Base-by-base conservation (phyloP, 2,329 filamentous ascomycete species). In the Epichloe amarillans region DNA sequence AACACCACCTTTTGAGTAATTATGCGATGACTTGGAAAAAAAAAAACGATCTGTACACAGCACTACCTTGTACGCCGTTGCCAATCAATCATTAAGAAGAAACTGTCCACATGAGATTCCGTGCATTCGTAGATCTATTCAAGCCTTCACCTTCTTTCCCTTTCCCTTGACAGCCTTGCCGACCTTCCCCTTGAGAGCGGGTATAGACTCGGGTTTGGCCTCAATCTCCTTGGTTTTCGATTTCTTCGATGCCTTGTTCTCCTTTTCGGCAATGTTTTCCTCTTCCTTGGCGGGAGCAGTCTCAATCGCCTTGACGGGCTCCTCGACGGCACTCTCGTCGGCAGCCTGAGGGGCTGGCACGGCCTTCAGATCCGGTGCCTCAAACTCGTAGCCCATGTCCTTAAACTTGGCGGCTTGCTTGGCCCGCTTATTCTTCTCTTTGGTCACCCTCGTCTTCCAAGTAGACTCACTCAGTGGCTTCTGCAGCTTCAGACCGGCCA, bases 361-460 rank as follows among this genome's bases (percentile, higher is more conserved):
- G 8, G 63, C 64, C 73, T 87, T 94, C 57, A 95, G 69, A 57
- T 75, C 70, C 0, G 88, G 88, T 21, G 80, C 77, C 48, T 87
- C 79, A 61, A 88, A 90, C 54, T 93, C 83, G 67, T 98, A 97
- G 10, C 86, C 91, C 53, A 94, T 68, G 41, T 76, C 81, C 74
- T 87, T 83, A 57, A 96, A 71, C 70, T 86, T 86, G 63, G 84
- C 79, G 2, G 79, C 81, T 68, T 88, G 86, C 57, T 74, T 74
- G 38, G 72, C 69, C 50, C 93, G 77, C 67, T 79, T 83, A 65
- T 77, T 74, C 66, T 84, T 77, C 72, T 95, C 90, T 59, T 77
- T 81, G 50, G 75, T 71, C 50, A 93, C 80, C 65, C 83, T 84
- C 69, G 79, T 79, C 53, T 82, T 74, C 93, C 93, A 98, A n/a